Evolutionary conservation across 2,329 filamentous ascomycete species (phyloP).

Genomic region (Calonectria crousiana): DNA sequence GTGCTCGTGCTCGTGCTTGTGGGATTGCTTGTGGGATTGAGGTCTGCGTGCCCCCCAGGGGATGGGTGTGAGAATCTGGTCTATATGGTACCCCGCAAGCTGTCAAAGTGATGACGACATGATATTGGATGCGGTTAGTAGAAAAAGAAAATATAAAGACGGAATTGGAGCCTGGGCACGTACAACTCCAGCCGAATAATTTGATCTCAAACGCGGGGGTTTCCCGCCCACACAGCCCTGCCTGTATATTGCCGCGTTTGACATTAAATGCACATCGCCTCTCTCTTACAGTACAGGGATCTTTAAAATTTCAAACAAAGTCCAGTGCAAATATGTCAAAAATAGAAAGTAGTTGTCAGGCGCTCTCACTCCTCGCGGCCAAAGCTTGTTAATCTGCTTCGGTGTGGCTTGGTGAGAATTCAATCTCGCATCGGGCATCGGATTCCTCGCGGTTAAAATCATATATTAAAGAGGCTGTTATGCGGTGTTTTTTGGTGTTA

Average conservation of each 20-base stretch:
- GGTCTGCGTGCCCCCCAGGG: background rate
- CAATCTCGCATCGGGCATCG: background rate
- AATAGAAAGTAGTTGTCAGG: background rate
- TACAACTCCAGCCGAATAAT: background rate
- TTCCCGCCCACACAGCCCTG: background rate
- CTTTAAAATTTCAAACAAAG: background rate
- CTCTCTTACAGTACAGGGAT: background rate
- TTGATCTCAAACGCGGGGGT: background rate
- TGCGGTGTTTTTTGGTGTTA: background rate
- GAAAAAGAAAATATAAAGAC: background rate
- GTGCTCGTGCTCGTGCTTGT: background rate
- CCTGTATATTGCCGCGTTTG: background rate
- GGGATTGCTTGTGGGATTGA: background rate
- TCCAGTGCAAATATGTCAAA: background rate
- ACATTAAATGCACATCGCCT: background rate
- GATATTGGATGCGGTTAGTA: background rate
- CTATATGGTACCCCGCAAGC: background rate
- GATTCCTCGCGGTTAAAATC: background rate
- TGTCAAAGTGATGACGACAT: background rate
- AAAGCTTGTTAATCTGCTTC: background rate
- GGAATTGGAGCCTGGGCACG: background rate
- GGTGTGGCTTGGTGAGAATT: too few relatives aligned
- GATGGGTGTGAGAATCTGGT: background rate
- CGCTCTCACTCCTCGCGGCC: background rate
- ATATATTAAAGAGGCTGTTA: background rate